phyloP scores from a whole-genome alignment of 306 rosid genomes.

The Pueraria montana region DNA sequence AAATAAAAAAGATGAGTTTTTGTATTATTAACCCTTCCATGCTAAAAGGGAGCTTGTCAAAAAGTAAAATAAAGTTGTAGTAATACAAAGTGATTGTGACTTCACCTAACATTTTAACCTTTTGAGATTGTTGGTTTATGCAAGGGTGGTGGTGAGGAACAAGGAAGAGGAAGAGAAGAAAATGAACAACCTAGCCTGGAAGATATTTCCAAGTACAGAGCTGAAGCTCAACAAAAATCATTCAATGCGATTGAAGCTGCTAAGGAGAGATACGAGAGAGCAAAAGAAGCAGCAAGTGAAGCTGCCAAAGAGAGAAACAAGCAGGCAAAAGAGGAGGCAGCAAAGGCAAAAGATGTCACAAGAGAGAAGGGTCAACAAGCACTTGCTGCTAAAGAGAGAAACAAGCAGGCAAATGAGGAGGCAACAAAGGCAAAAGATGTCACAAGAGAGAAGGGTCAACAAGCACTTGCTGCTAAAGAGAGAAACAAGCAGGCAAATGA shows the following conservation, averaged over 20 bases:
- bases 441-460: conserved; percentile 36
- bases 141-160: background rate
- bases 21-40: background rate
- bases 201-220: conserved; percentile 58
- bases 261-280: conserved; percentile 59
- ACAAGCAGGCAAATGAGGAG: conserved; percentile 35
- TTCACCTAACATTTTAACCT: background rate
- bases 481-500: conserved; percentile 36
- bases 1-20: background rate
- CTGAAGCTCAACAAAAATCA: conserved; percentile 58
- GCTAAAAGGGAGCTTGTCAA: background rate
- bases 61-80: background rate
- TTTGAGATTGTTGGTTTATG: background rate
- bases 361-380: conserved; percentile 40
- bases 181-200: conserved; percentile 45
- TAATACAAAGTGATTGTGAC: background rate
- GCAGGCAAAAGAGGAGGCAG: conserved; percentile 34
- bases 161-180: conserved; percentile 33
- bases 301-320: conserved; percentile 43
- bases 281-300: conserved; percentile 49
- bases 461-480: no score
- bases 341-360: conserved; percentile 8
- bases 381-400: no score
- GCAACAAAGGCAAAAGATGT: conserved; percentile 19
- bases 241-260: conserved; percentile 57